Evolutionary conservation across 441 rosid species (phyloP).

Genomic region (Erodium texanum): DNA sequence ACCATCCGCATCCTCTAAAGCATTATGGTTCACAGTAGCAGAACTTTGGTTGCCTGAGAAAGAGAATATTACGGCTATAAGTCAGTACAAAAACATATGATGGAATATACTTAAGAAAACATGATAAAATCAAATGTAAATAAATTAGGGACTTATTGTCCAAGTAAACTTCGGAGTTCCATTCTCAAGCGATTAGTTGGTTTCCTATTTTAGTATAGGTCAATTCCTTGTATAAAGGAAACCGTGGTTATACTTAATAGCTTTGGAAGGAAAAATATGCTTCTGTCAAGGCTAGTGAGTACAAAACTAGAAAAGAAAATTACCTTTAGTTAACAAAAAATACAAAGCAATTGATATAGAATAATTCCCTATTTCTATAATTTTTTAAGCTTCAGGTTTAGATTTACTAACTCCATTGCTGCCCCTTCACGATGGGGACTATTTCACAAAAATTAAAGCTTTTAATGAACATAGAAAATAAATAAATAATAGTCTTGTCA

Average conservation of each 20-base stretch:
- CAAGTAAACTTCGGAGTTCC: too few species aligned
- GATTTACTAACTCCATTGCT: neutral
- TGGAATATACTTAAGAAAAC: neutral
- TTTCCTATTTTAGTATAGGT: too few species aligned
- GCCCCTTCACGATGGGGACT: neutral
- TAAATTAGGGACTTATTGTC: too few species aligned
- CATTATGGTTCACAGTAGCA: conserved; percentile 29
- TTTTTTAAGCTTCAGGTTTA: neutral
- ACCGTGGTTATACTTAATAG: too few species aligned
- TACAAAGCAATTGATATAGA: neutral
- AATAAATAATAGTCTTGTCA: neutral
- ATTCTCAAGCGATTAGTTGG: too few species aligned
- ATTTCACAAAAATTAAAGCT: too few species aligned
- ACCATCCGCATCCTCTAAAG: conserved; percentile 50
- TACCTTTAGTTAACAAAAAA: neutral
- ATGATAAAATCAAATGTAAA: neutral
- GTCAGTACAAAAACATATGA: neutral
- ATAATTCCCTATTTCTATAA: neutral
- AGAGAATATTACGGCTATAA: neutral
- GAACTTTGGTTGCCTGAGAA: conserved; percentile 47
- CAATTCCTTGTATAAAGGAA: too few species aligned
- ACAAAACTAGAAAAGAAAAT: too few species aligned
- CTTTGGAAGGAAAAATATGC: neutral
- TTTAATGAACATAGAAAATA: neutral
- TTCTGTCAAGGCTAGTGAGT: neutral